Evolutionary conservation across 371 early-diverging fungal species (phyloP), one percentile per base, ranked within the genome.

Genomic region (Circinella minor): DNA sequence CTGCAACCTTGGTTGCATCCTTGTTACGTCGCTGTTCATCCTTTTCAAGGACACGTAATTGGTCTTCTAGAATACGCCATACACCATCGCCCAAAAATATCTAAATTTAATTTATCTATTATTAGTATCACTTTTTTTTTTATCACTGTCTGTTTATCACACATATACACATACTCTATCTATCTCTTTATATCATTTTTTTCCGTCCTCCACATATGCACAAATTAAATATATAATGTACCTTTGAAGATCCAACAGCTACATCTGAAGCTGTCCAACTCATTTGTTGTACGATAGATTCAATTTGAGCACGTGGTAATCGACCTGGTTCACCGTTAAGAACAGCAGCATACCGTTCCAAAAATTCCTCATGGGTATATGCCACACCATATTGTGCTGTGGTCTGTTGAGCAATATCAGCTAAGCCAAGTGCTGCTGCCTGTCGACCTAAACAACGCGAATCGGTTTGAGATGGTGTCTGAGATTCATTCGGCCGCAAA

Each of bases 41-140:
- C 64, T 85, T 85, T 69, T 82, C 85, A 46, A 73, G 68, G 38
- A 73, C 80, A 38, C 89, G 86, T 15, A 89, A 51, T 5, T 86
- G 86, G 63, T 90, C 89, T 72, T 94, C 94, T 5, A 95, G 79
- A 49, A 79, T 74, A 55, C 88, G 83, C 94, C 94, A 94, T 47
- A 86, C 89, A 3, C 49, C 65, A 54, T 92, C 94, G 68, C 88
- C 88, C 43, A 97, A 70, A 75, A 91, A 96, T 6, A 93, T 81
- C 77, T 91, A 71, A 70, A 43, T 47, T 71, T 65, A 47, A 63
- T 48, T 51, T 3, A 7, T 54, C n/a, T 66, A 17, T 55, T 66
- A 43, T 43, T 43, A 51, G 51, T 13, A 51, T 11, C 47, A 9
- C 9, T 17, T n/a, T 5, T 8, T 51, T n/a, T 13, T 51, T 51